A percentile compares a stretch with the other conserved stretches of the same genome.
Conservation (phyloP, 2,329 filamentous ascomycete genomes). For the Didymella keratinophila region DNA sequence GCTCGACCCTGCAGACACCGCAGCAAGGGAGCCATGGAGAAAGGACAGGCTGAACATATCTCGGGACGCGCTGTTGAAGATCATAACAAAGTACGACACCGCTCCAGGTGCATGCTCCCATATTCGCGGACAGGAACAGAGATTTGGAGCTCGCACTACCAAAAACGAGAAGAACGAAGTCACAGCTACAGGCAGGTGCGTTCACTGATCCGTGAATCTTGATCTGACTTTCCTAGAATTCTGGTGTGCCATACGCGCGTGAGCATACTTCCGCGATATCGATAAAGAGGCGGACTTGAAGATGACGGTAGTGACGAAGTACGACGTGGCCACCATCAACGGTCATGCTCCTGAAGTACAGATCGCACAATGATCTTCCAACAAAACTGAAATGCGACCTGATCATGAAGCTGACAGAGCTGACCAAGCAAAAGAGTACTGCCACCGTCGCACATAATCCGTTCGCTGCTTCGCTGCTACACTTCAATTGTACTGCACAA, state of each 20-base stretch:
- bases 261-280: constrained; percentile 16
- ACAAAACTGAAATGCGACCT: constrained; percentile 16
- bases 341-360: constrained; percentile 20
- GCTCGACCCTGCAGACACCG: constrained; percentile 4
- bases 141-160: constrained; percentile 17
- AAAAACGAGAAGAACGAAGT: constrained; percentile 11
- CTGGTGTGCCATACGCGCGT: constrained; percentile 22
- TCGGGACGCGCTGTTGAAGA: constrained; percentile 5
- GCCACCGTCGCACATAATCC: too few relatives aligned
- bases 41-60: constrained; percentile 26
- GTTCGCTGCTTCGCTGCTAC: constrained; percentile 14
- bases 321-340: constrained; percentile 13
- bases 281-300: constrained; percentile 22
- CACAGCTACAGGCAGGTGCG: constrained; percentile 3
- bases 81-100: constrained; percentile 19
- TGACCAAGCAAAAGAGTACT: too few relatives aligned
- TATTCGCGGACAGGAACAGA: constrained; percentile 25
- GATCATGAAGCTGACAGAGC: neutral
- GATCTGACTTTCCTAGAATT: neutral
- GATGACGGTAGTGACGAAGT: constrained; percentile 17
- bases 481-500: constrained; percentile 20
- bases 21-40: too few relatives aligned
- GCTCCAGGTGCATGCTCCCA: constrained; percentile 18
- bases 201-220: too few relatives aligned
- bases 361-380: constrained; percentile 21